Evolutionary conservation across 208 protist species (phyloP).

Genomic region (Trichomonas gallinae): DNA sequence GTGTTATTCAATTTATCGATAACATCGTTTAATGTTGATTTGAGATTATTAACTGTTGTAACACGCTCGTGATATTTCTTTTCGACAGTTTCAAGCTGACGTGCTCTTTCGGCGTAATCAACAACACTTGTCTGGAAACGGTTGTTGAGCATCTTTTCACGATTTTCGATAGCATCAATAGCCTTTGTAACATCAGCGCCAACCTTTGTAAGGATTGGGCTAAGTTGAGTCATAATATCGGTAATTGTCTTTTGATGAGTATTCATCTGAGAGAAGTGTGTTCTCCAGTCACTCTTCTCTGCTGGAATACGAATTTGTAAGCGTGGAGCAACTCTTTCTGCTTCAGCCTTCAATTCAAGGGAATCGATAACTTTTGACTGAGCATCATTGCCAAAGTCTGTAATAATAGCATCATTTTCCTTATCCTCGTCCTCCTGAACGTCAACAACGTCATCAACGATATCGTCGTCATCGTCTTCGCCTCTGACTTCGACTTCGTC

Average conservation of each 20-base stretch:
- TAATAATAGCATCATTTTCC: neutral
- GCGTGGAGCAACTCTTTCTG: neutral
- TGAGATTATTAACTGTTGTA: neutral
- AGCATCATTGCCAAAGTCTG: neutral
- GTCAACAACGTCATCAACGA: neutral
- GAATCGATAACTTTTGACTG: neutral
- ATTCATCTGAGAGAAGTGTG: neutral
- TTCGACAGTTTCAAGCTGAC: neutral
- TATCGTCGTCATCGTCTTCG: neutral
- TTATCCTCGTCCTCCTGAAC: neutral
- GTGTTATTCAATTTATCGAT: neutral
- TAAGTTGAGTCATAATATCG: neutral
- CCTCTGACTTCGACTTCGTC: neutral
- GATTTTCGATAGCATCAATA: neutral
- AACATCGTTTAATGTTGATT: neutral
- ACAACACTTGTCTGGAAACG: neutral
- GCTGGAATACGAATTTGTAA: slow-evolving; percentile 12
- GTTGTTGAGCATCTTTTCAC: neutral
- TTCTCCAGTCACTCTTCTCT: neutral
- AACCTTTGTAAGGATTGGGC: neutral
- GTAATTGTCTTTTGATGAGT: neutral
- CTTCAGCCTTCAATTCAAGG: neutral
- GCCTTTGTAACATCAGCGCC: neutral
- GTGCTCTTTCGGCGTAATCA: neutral
- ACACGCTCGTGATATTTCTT: neutral